These are phyloP conservation scores for Zalaria obscura DNA, from an alignment of 2,329 filamentous ascomycete species.

Conservation along the genomic window DNA sequence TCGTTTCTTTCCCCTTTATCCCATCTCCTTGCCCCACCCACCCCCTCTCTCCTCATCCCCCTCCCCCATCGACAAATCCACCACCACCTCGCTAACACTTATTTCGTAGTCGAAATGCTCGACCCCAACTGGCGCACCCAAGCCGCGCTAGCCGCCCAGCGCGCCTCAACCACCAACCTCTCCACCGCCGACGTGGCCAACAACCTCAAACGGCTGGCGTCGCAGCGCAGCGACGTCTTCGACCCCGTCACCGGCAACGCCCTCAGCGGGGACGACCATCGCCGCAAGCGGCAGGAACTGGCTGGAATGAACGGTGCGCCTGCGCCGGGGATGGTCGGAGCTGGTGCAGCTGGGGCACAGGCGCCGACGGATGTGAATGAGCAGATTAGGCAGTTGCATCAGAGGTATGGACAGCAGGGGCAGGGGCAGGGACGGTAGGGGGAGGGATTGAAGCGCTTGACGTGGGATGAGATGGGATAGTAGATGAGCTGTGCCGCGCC, in stretches of 20 bases:
- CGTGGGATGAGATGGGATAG: neutral
- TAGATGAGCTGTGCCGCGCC: too few species aligned
- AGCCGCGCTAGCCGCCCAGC: slow-evolving; percentile 73
- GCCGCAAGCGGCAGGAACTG: slow-evolving; percentile 61
- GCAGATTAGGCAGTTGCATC: slow-evolving; percentile 16
- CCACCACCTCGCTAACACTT: too few species aligned
- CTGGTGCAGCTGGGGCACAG: slow-evolving; percentile 36
- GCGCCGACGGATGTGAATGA: slow-evolving; percentile 40
- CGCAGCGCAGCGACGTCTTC: slow-evolving; percentile 76
- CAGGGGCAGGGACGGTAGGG: neutral
- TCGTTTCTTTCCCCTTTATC: neutral
- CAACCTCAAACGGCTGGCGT: slow-evolving; percentile 88
- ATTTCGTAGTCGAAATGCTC: slow-evolving; percentile 56
- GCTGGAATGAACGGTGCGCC: slow-evolving; percentile 46
- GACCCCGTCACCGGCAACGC: slow-evolving; percentile 56
- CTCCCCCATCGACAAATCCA: too few species aligned
- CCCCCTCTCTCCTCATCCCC: neutral
- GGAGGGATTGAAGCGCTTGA: neutral
- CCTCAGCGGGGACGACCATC: slow-evolving; percentile 55
- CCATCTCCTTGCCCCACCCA: neutral
- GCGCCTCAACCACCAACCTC: slow-evolving; percentile 73
- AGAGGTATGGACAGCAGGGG: slow-evolving; percentile 10
- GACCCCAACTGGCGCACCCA: slow-evolving; percentile 96
- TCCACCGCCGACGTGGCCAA: slow-evolving; percentile 78
- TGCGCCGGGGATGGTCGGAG: slow-evolving; percentile 19